These are phyloP conservation scores for Colletotrichum sp. DNA, from an alignment of 2,329 filamentous ascomycete species.

Conservation along the genomic window DNA sequence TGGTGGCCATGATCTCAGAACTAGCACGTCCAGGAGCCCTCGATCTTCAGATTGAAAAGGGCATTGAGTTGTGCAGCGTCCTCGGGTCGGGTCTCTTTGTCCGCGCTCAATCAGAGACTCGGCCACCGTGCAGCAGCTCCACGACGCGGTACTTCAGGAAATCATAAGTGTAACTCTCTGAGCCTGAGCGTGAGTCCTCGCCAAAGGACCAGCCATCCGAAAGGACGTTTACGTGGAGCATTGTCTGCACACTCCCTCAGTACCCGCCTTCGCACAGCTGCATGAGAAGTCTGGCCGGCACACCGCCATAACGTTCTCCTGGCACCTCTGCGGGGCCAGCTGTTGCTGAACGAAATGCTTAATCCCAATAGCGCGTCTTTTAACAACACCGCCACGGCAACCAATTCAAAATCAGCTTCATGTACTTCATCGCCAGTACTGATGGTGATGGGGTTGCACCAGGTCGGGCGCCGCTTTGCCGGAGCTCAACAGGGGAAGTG, in stretches of 20 bases:
- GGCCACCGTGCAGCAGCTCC: background rate
- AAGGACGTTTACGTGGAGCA: background rate
- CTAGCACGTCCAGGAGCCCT: background rate
- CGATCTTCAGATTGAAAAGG: background rate
- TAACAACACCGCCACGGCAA: background rate
- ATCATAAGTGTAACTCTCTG: background rate
- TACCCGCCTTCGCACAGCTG: background rate
- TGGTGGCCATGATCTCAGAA: background rate
- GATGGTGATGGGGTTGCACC: background rate
- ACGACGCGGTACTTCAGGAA: background rate
- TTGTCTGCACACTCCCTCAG: background rate
- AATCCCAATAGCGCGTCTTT: background rate
- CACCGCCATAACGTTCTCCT: background rate
- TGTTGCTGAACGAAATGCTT: background rate
- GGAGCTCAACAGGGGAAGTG: background rate
- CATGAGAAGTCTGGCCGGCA: background rate
- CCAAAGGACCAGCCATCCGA: background rate
- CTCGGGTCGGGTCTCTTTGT: background rate
- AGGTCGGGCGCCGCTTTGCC: background rate
- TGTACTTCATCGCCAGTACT: background rate
- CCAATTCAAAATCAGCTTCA: background rate
- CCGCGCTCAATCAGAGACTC: background rate
- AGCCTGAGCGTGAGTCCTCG: background rate
- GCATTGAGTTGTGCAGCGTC: background rate
- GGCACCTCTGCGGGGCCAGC: background rate